phyloP scores from a whole-genome alignment of 768 basidiomycete genomes.

The Boletus reticuloceps region DNA sequence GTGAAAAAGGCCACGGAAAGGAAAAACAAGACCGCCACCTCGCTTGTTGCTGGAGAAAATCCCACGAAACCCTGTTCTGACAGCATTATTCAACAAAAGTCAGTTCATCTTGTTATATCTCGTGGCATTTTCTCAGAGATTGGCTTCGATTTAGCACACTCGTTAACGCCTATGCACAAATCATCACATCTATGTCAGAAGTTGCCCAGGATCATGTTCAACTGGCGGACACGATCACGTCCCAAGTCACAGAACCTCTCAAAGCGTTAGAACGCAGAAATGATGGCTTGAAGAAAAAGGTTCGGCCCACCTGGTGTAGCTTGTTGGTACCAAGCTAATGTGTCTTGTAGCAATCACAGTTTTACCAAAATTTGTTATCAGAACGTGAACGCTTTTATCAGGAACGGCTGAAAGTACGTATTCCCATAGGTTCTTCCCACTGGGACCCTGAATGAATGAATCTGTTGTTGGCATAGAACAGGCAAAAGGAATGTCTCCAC shows the following conservation, averaged over 20 bases:
- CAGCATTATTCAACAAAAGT: constrained; percentile 56
- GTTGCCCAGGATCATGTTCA: constrained; percentile 68
- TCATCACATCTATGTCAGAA: constrained; percentile 58
- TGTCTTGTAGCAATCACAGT: constrained; percentile 56
- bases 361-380: constrained; percentile 66
- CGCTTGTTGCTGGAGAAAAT: constrained; percentile 61
- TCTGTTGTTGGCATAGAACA: constrained; percentile 20
- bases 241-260: constrained; percentile 64
- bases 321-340: constrained; percentile 5
- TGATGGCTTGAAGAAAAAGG: constrained; percentile 71
- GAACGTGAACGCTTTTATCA: constrained; percentile 68
- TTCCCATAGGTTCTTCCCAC: constrained; percentile 5
- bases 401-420: constrained; percentile 66
- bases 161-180: constrained; percentile 64
- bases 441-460: neutral
- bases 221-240: constrained; percentile 58
- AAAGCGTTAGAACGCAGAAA: constrained; percentile 57
- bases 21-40: constrained; percentile 55
- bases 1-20: constrained; percentile 69
- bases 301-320: constrained; percentile 14
- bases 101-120: constrained; percentile 6
- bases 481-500: constrained; percentile 28
- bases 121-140: constrained; percentile 11
- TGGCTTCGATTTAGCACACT: constrained; percentile 52
- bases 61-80: constrained; percentile 64